Evolutionary conservation across 2,329 filamentous ascomycete genomes (phyloP).

Genomic region (Chalara sp.): DNA sequence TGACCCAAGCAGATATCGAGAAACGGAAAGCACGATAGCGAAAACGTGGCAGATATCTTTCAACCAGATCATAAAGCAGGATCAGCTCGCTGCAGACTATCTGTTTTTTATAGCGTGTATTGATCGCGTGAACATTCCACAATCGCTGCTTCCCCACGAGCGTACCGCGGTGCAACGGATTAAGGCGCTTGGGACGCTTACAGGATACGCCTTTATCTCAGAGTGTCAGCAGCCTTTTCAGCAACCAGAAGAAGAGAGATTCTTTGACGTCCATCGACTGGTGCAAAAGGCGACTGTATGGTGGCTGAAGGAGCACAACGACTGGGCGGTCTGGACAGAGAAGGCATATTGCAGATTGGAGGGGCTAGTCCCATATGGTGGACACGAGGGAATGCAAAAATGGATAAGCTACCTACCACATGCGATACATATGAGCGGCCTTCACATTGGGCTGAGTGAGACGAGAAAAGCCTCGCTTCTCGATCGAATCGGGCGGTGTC

Average conservation of each 20-base stretch:
- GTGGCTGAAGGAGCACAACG: slow-evolving; percentile 1
- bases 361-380: neutral
- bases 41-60: neutral
- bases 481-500: too few species aligned
- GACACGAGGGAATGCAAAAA: neutral
- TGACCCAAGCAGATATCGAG: slow-evolving; percentile 1
- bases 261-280: slow-evolving; percentile 1
- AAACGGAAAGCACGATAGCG: slow-evolving; percentile 1
- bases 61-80: neutral
- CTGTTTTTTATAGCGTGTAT: too few species aligned
- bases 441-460: neutral
- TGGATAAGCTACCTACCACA: neutral
- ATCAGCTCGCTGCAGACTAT: too few species aligned
- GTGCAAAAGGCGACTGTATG: slow-evolving; percentile 1
- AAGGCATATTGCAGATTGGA: slow-evolving; percentile 1
- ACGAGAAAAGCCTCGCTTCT: neutral
- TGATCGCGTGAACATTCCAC: too few species aligned
- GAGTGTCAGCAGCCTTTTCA: neutral
- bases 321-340: neutral
- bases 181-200: neutral
- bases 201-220: slow-evolving; percentile 1
- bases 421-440: neutral
- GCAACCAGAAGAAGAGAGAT: neutral
- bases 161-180: neutral
- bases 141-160: neutral